Evolutionary conservation across 768 basidiomycete genomes (phyloP), one percentile per base, ranked within the genome.

Genomic region (Boletus vermiculosoides): DNA sequence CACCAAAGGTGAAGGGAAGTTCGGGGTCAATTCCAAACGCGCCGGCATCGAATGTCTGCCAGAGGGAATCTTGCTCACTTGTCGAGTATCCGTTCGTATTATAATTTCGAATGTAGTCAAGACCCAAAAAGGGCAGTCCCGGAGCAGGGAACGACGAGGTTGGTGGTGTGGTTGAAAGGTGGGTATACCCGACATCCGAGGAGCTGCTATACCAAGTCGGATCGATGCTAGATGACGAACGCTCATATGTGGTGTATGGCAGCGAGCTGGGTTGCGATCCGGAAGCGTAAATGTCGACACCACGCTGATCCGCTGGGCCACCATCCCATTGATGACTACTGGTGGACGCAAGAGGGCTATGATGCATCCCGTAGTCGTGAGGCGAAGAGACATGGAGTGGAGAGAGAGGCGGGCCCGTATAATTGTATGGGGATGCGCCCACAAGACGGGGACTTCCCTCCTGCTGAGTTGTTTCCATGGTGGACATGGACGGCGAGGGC

Each of bases 81-180:
- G 60, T 53, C 18, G 73, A 61, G 59, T 70, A 72, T 41, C 73
- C 70, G 5, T 80, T 79, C 50, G 83, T 79, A 62, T 77, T 78
- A 67, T 87, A 92, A 65, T 90, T 92, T 63, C 88, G 83, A 65
- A 94, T 86, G 64, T 83, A 94, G 63, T 94, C 92, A 33, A 93
- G 77, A 11, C 90, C 92, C 31, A 84, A 80, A 77, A 93, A 94
- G 1, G 90, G 92, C n/a, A 92, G 76, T 39, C 89, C 89, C 23
- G 85, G 78, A 10, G 83, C 83, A 59, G 85, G 77, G 68, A 91
- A 91, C 5, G 80, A 77, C n/a, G 87, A 71, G 6, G 79, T 81
- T 13, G 86, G 81, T 3, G 86, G 81, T 12, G 84, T 82, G 12
- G 79, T 81, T 6, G 84, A 84, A 33, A 82, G 73, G 5, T 78